phyloP scores from a whole-genome alignment of 2,329 filamentous ascomycete species.

The Microdochium bolleyi region DNA sequence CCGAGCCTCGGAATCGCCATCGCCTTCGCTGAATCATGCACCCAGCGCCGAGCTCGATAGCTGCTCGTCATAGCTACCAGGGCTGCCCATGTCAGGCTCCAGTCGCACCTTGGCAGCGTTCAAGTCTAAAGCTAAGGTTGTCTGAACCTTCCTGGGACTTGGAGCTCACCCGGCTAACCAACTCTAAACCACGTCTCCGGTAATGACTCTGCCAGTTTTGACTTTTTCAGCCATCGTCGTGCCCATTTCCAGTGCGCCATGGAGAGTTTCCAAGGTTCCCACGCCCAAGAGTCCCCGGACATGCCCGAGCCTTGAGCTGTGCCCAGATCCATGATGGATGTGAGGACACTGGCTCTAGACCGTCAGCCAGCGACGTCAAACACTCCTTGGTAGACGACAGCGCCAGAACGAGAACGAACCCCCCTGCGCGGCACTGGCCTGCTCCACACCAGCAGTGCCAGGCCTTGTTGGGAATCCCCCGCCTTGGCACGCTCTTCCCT shows the following conservation, averaged over 20 bases:
- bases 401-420: neutral
- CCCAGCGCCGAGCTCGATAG: neutral
- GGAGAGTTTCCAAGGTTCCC: neutral
- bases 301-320: neutral
- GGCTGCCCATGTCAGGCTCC: no score
- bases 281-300: neutral
- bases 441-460: neutral
- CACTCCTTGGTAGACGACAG: neutral
- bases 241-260: neutral
- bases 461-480: neutral
- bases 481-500: neutral
- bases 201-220: neutral
- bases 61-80: no score
- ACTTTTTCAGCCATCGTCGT: neutral
- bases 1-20: no score
- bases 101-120: no score
- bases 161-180: neutral
- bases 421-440: no score
- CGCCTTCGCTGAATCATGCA: neutral
- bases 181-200: neutral
- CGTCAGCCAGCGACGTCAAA: no score
- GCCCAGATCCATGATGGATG: neutral
- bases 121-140: no score
- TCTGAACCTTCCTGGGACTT: no score
- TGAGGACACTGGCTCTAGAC: no score